These are phyloP conservation scores for Apiospora koreana DNA, from an alignment of 2,329 filamentous ascomycete species.

Conservation along the genomic window DNA sequence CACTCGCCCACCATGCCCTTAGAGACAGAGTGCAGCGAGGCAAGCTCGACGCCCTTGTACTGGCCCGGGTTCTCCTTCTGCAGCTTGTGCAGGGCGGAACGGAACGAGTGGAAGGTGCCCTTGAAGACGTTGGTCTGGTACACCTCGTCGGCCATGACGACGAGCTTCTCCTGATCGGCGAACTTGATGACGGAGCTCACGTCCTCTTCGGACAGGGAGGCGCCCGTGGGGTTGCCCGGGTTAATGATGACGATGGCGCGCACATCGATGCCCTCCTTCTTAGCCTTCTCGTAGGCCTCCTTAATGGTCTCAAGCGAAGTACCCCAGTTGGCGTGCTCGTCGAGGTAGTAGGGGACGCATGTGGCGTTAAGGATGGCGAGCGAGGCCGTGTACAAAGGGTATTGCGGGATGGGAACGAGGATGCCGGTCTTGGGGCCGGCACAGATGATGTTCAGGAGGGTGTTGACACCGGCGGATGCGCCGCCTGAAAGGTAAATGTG, in stretches of 20 bases:
- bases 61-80: conserved; percentile 73
- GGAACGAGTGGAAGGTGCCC: conserved; percentile 95
- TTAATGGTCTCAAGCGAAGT: conserved; percentile 82
- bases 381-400: conserved; percentile 95
- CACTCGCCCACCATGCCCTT: conserved; percentile 99
- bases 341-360: conserved; percentile 90
- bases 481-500: conserved; percentile 90
- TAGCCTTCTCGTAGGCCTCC: conserved; percentile 71
- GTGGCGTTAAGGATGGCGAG: conserved; percentile 81
- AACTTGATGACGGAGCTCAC: conserved; percentile 85
- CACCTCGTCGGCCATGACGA: conserved; percentile 93
- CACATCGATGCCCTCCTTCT: conserved; percentile 77
- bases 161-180: conserved; percentile 80
- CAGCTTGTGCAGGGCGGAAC: conserved; percentile 78
- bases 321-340: conserved; percentile 84
- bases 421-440: conserved; percentile 75
- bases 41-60: conserved; percentile 86
- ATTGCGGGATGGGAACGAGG: conserved; percentile 94
- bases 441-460: conserved; percentile 87
- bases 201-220: conserved; percentile 76
- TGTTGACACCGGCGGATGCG: conserved; percentile 93
- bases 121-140: conserved; percentile 99
- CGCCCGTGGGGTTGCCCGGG: conserved; percentile 95
- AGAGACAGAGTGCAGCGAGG: conserved; percentile 87
- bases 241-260: conserved; percentile 97